Evolutionary conservation across 2,329 filamentous ascomycete genomes (phyloP), one percentile per base, ranked within the genome.

Genomic region (Phialophora expanda): DNA sequence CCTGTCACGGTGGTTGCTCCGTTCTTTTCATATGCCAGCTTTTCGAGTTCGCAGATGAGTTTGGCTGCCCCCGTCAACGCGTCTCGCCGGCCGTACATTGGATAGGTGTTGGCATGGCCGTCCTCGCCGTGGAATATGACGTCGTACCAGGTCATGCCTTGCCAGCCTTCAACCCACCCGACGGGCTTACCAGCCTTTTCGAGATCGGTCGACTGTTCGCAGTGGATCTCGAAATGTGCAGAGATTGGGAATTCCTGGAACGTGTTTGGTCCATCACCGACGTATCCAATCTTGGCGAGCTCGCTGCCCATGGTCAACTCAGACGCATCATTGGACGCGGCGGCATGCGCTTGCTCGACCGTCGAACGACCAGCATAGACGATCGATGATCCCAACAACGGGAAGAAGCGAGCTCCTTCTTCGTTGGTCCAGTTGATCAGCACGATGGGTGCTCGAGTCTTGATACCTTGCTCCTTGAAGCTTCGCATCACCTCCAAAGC

Each of bases 181-280:
- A 94, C 84, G 61, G 88, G 87, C 70, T 87, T 83, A 26, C 82
- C 78, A 26, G 84, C 82, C n/a, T 83, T 83, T 72, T 93, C 88
- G 0, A 96, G 83, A 34, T 91, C 85, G 0, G 91, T 90, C 0
- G 91, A 90, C 75, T 96, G 92, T 76, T 96, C 92, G 60, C 94
- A 94, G 74, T 95, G 91, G 9, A 94, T 82, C 75, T 94, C 91
- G 73, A 94, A 93, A 75, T 94, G 90, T 0, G 90, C 90, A n/a
- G 85, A 88, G 77, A 93, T 87, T 0, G 89, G 89, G 17, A 83
- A 85, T 65, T 83, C 80, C 1, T 81, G 76, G 64, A 78, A 80
- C 51, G 78, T 66, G 26, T 85, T 85, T 7, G 84, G 82, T 0
- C 81, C 77, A 0, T 76, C 70, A 12, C 90, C 91, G 0, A 91